Conservation (phyloP, 495 filamentous ascomycete species). For the Saxophila tyrrhenica region DNA sequence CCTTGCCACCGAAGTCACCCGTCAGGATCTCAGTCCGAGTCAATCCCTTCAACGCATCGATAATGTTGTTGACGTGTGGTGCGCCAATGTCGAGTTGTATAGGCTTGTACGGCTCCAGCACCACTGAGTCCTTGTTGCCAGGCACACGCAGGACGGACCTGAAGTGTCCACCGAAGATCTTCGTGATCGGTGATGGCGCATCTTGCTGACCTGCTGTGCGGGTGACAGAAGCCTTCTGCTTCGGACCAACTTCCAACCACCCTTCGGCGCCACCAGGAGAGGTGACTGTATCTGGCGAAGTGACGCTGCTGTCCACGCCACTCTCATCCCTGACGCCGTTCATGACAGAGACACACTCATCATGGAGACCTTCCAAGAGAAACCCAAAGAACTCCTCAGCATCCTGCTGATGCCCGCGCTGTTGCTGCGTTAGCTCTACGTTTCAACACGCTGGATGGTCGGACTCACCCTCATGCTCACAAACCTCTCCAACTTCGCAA, state of each 20-base stretch:
- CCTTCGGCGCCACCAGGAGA: constrained; percentile 34
- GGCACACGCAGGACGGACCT: constrained; percentile 81
- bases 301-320: constrained; percentile 29
- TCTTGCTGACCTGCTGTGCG: constrained; percentile 69
- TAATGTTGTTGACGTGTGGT: constrained; percentile 73
- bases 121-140: constrained; percentile 80
- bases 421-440: constrained; percentile 20
- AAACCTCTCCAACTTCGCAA: constrained; percentile 75
- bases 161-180: constrained; percentile 88
- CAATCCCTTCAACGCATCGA: constrained; percentile 77
- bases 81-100: constrained; percentile 89
- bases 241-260: constrained; percentile 90
- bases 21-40: constrained; percentile 75
- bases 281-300: constrained; percentile 27
- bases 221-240: constrained; percentile 77
- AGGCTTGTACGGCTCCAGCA: constrained; percentile 84
- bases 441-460: neutral
- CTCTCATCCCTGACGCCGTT: constrained; percentile 24
- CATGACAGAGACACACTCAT: constrained; percentile 76
- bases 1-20: constrained; percentile 68
- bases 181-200: constrained; percentile 72
- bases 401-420: constrained; percentile 95
- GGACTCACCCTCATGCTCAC: constrained; percentile 70
- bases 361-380: constrained; percentile 81
- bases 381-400: constrained; percentile 96